Conservation (phyloP, 2,329 filamentous ascomycete species). For the Hymenoscyphus fraxineus region DNA sequence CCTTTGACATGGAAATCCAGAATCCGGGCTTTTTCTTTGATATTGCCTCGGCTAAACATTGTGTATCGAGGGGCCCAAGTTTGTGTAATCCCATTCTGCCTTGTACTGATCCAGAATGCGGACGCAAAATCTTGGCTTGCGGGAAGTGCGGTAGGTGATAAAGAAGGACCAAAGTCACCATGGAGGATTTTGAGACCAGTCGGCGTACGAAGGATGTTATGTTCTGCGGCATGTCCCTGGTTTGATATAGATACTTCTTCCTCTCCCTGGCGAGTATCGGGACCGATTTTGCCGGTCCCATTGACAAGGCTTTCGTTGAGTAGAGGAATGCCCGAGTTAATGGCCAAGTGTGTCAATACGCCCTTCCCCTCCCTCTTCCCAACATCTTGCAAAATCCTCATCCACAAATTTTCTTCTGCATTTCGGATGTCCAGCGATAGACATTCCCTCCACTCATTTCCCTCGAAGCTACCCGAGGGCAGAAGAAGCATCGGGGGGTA, state of each 20-base stretch:
- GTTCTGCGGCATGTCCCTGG: conserved; percentile 1
- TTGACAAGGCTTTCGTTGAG: conserved; percentile 22
- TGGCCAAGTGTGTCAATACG: conserved; percentile 52
- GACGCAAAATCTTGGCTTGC: conserved; percentile 51
- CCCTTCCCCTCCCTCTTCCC: conserved; percentile 39
- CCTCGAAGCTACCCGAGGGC: conserved; percentile 56
- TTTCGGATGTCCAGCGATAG: conserved; percentile 8
- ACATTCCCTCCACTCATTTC: conserved; percentile 22
- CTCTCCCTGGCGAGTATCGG: not conserved
- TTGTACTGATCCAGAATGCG: conserved; percentile 75
- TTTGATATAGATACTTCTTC: not conserved
- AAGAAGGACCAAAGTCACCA: conserved; percentile 66
- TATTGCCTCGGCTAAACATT: conserved; percentile 91
- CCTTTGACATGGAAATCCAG: conserved; percentile 46
- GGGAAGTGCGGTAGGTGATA: conserved; percentile 9
- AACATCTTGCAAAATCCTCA: conserved; percentile 45
- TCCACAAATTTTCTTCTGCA: conserved; percentile 42
- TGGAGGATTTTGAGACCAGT: conserved; percentile 64
- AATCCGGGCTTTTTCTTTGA: conserved; percentile 81
- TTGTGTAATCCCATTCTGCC: conserved; percentile 77
- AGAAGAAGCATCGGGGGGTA: conserved; percentile 61
- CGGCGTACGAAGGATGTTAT: conserved; percentile 59
- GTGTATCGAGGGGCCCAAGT: conserved; percentile 86
- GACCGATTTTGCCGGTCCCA: not conserved
- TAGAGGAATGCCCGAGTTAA: conserved; percentile 59